Evolutionary conservation across 805 yeast species (phyloP), one percentile per base, ranked within the genome.

Genomic region (Cyberlindnera samutprakarnensis): DNA sequence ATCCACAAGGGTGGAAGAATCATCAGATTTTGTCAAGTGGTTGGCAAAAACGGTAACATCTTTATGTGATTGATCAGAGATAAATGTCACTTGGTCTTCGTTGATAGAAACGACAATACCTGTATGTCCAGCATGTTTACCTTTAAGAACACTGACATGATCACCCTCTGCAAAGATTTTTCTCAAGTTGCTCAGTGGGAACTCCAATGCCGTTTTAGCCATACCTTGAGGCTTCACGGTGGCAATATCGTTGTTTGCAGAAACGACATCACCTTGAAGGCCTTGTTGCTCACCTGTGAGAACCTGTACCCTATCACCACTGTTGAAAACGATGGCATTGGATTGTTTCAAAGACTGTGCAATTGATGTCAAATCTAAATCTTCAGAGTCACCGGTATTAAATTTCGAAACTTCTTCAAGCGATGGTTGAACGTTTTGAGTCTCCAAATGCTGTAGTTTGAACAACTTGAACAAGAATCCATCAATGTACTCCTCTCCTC

Each of bases 31-130:
- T 37, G 87, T 79, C 53, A 92, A 64, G 51, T 85, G 90, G 50
- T 88, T 86, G 16, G 96, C 85, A 50, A 94, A 90, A 4, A 92
- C 96, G 13, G 94, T 81, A 25, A 92, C 73, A 56, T 92, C 97
- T 46, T 80, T 77, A 48, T 75, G 75, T 1, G 95, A 78, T 58
- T 87, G 87, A 53, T 92, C 96, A 30, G 94, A 80, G 44, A 92
- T 74, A 43, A 92, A 69, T 0, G 94, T 84, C 17, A 88, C 96
- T 39, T 86, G 84, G 52, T 88, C 95, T 30, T 79, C 83, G 32
- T 73, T 72, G 16, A 85, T 74, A 44, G 76, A 70, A 25, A 92
- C 87, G 31, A 92, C 95, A 62, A 92, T 70, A 62, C 98, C 98
- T 22, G 96, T 86, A 51, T 88, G 96, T 50, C 90, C 96, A 32